A percentile compares a stretch with the other conserved stretches of the same genome.
These are phyloP conservation scores for Xerocomellus intermedius DNA, from an alignment of 768 basidiomycete genomes.

Conservation along the genomic window DNA sequence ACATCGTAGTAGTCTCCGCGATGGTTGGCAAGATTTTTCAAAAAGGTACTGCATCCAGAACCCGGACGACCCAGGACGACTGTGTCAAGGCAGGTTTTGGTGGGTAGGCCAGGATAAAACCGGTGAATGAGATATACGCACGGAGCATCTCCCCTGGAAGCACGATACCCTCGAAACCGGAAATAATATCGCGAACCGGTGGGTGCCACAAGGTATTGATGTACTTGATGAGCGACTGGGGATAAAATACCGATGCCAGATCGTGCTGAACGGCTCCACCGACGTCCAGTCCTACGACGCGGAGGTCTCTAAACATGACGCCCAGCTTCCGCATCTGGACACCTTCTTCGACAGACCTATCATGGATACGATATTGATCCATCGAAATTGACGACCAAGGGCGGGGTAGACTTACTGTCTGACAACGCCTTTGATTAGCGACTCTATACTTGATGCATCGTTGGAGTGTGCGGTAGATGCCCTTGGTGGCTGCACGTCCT, in stretches of 20 bases:
- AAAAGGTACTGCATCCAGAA: slow-evolving; percentile 50
- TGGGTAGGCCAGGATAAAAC: neutral
- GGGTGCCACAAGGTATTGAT: slow-evolving; percentile 55
- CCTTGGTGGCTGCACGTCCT: neutral
- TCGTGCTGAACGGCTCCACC: slow-evolving; percentile 46
- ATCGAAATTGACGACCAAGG: neutral
- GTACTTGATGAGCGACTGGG: slow-evolving; percentile 35
- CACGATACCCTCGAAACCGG: slow-evolving; percentile 61
- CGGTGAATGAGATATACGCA: slow-evolving; percentile 37
- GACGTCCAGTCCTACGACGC: slow-evolving; percentile 49
- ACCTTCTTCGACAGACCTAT: slow-evolving; percentile 34
- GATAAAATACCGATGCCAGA: slow-evolving; percentile 52
- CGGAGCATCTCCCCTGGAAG: slow-evolving; percentile 75
- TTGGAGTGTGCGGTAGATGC: neutral
- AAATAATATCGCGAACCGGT: slow-evolving; percentile 59
- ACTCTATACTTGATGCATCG: slow-evolving; percentile 10
- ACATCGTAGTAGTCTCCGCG: slow-evolving; percentile 41
- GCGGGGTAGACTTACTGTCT: slow-evolving; percentile 3
- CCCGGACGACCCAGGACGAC: slow-evolving; percentile 85
- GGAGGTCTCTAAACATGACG: slow-evolving; percentile 49
- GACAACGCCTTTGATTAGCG: slow-evolving; percentile 15
- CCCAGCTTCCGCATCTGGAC: slow-evolving; percentile 44
- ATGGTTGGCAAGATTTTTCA: slow-evolving; percentile 52
- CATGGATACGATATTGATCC: neutral
- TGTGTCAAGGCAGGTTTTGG: slow-evolving; percentile 22